Base-by-base conservation (phyloP, 2,329 filamentous ascomycete genomes). In the Monosporascus cannonballus region DNA sequence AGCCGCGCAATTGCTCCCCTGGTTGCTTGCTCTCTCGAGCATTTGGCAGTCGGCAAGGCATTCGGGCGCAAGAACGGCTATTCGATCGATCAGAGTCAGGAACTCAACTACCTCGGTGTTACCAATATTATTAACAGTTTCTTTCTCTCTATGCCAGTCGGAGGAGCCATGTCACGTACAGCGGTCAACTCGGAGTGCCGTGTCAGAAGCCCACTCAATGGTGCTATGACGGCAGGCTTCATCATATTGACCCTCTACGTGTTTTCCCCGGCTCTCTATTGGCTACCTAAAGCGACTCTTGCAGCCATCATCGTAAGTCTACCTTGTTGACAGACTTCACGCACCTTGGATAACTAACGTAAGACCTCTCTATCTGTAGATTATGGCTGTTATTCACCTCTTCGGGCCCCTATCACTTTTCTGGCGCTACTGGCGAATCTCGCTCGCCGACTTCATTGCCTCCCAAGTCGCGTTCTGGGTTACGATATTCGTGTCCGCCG, bases 151-250 rank as follows among this genome's bases (percentile, higher is more conserved):
- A 84, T 86, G 80, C 75, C 81, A 0, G 75, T 85, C 14, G 81
- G 83, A 14, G 84, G 83, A 24, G 83, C 83, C 56, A 86, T 87
- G 79, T 85, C 82, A 0, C 74, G 84, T 9, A 86, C 84, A 1
- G 82, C 84, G 8, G 82, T 87, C 61, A 87, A 86, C 70, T 85
- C 81, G 0, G 76, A 81, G 30, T 84, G 80, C 48, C 77, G 79
- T 36, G 84, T 86, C 60, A 78, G 77, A 55, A 83, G 80, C 6
- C 84, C 84, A 0, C 69, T 85, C 0, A 83, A 79, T 42, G 83
- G 83, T 4, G 58, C 83, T 22, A 71, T 87, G 51, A 85, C 84
- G 0, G 77, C 81, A 2, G 81, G 75, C 4, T 80, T 84, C 47
- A 81, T 87, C 18, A 69, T 87, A 7, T 65, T 86, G 1, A 81